Percentiles rank a stretch among this genome's conserved stretches.
Evolutionary conservation across 345 rosid genomes (phyloP).

Genomic region (Gossypium australe): DNA sequence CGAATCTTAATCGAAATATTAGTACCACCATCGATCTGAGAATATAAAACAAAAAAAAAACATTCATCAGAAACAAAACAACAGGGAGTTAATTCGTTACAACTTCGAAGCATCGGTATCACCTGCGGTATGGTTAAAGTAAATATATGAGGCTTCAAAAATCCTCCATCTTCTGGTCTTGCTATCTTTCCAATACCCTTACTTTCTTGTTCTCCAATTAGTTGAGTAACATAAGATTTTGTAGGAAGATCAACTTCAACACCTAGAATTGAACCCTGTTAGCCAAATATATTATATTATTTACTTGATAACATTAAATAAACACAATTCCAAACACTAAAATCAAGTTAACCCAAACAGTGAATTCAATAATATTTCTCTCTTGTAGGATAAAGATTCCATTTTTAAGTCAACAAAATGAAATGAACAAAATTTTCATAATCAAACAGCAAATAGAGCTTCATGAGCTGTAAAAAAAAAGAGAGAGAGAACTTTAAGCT

Average conservation of each 20-base stretch:
- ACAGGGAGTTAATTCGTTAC: not conserved
- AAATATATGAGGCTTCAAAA: not conserved
- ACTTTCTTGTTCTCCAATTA: not conserved
- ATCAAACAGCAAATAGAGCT: not conserved
- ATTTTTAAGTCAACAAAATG: not conserved
- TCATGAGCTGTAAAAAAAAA: not conserved
- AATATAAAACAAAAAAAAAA: not conserved
- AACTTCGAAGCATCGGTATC: not conserved
- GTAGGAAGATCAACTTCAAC: not conserved
- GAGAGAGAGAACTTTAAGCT: not conserved
- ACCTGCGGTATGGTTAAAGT: not conserved
- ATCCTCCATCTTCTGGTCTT: not conserved
- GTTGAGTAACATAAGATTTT: not conserved
- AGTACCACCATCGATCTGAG: slow-evolving; percentile 88
- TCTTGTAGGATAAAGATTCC: not conserved
- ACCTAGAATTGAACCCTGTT: slow-evolving; percentile 3
- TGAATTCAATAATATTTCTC: not conserved
- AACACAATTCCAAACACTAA: not conserved
- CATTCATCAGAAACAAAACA: not conserved
- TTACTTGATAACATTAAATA: not conserved
- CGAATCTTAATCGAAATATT: slow-evolving; percentile 56
- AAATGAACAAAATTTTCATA: not conserved
- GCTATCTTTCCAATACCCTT: not conserved
- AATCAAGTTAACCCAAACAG: not conserved
- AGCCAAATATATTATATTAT: not conserved